phyloP scores from a whole-genome alignment of 345 rosid species.

The Chamaenerion angustifolium region DNA sequence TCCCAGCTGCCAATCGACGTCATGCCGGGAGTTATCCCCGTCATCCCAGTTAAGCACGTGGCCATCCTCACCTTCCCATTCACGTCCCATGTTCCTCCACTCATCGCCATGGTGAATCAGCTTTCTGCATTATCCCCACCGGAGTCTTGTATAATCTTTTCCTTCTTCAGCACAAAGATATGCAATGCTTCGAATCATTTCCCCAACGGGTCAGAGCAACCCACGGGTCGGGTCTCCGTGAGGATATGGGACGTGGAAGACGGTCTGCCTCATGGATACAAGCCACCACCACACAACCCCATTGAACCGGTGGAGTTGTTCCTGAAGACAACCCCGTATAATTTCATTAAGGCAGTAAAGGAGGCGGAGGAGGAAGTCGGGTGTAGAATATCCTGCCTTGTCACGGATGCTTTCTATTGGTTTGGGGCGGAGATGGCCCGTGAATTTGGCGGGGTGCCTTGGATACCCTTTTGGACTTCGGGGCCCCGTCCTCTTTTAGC shows the following conservation, averaged over 20 bases:
- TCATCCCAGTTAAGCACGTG: constrained; percentile 6
- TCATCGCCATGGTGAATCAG: constrained; percentile 9
- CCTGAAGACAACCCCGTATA: constrained; percentile 21
- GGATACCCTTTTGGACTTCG: constrained; percentile 39
- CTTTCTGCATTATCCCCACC: constrained; percentile 8
- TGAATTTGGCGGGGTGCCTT: constrained; percentile 22
- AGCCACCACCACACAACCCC: constrained; percentile 10
- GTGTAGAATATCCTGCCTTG: constrained; percentile 16
- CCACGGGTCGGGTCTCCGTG: constrained; percentile 1
- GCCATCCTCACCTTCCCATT: constrained; percentile 13
- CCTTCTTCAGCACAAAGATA: constrained; percentile 26
- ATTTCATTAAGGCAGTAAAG: constrained; percentile 15
- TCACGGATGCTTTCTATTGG: constrained; percentile 43
- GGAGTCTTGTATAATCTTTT: constrained; percentile 6
- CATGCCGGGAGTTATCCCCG: no score
- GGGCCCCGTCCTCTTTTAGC: constrained; percentile 28
- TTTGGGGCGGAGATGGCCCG: constrained; percentile 34
- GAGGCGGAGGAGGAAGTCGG: constrained; percentile 17
- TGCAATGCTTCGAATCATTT: constrained; percentile 16
- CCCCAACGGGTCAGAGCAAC: neutral
- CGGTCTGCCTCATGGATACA: constrained; percentile 25
- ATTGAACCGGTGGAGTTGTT: constrained; percentile 24
- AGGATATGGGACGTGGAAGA: constrained; percentile 16
- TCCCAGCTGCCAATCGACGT: no score
- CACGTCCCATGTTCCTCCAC: constrained; percentile 12